phyloP scores from a whole-genome alignment of 169 alveolate genomes.

The Miamiensis avidus region DNA sequence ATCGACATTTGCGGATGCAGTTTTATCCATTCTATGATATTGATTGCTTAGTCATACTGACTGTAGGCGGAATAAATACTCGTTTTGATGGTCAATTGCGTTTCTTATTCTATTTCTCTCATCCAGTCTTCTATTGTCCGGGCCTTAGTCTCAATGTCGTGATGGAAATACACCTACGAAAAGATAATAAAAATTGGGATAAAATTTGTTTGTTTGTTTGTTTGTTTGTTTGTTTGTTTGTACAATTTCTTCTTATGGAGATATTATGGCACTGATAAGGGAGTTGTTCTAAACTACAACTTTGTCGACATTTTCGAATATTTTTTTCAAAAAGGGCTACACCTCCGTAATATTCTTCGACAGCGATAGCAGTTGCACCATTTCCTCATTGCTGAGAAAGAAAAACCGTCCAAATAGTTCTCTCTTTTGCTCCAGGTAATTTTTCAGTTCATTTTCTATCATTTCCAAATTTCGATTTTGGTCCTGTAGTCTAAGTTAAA shows the following conservation, averaged over 20 bases:
- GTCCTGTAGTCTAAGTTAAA: conserved; percentile 85
- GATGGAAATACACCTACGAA: conserved; percentile 83
- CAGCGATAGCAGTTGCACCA: conserved; percentile 83
- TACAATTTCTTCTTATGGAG: conserved; percentile 91
- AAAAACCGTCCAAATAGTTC: conserved; percentile 88
- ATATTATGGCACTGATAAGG: conserved; percentile 85
- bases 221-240: too few species aligned
- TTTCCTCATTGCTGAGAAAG: conserved; percentile 85
- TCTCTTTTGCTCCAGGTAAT: conserved; percentile 91
- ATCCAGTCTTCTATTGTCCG: conserved; percentile 93
- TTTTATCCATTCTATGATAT: too few species aligned
- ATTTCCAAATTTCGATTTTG: conserved; percentile 88
- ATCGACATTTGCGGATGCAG: too few species aligned
- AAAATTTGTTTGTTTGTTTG: too few species aligned
- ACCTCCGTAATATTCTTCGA: conserved; percentile 86
- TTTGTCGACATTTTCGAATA: conserved; percentile 81
- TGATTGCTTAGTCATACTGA: too few species aligned
- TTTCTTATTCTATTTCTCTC: conserved; percentile 91
- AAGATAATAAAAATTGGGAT: too few species aligned
- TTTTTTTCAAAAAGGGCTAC: conserved; percentile 86
- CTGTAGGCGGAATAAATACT: too few species aligned
- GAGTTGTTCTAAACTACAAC: conserved; percentile 81
- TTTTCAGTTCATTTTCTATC: conserved; percentile 90
- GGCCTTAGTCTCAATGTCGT: conserved; percentile 80
- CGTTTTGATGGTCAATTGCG: too few species aligned